phyloP scores from a whole-genome alignment of 768 basidiomycete genomes.

The Pleurotus tuber-regium region DNA sequence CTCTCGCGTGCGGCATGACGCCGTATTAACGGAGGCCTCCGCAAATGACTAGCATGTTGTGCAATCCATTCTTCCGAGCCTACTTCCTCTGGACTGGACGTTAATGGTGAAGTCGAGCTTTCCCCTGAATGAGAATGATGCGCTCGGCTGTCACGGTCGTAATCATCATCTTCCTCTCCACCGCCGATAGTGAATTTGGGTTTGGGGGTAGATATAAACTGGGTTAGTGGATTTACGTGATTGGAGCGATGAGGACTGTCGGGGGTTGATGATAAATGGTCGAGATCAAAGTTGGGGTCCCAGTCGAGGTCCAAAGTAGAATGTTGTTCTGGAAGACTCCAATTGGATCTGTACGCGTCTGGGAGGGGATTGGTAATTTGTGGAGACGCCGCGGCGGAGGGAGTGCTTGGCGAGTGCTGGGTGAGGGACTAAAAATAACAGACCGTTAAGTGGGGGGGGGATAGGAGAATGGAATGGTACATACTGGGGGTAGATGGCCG shows the following conservation, averaged over 20 bases:
- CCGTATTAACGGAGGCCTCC: background rate
- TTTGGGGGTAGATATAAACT: no score
- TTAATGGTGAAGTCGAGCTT: no score
- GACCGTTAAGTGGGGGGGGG: background rate
- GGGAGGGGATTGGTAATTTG: background rate
- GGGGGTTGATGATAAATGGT: background rate
- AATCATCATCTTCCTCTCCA: background rate
- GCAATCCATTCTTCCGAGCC: no score
- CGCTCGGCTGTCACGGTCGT: background rate
- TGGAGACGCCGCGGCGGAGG: background rate
- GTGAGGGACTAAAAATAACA: background rate
- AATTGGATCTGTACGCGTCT: slow-evolving; percentile 3
- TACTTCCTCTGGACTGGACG: no score
- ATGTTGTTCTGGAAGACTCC: background rate
- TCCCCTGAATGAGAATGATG: background rate
- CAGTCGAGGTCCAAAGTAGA: background rate
- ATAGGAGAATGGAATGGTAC: background rate
- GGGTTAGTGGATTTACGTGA: no score
- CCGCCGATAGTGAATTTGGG: slow-evolving; percentile 5
- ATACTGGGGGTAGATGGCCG: no score
- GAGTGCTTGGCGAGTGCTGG: no score
- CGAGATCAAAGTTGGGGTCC: background rate
- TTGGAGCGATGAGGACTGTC: background rate
- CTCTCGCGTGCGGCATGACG: background rate
- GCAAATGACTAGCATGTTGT: background rate